Base-by-base conservation (phyloP, 495 filamentous ascomycete species). In the Xylaria acuta region DNA sequence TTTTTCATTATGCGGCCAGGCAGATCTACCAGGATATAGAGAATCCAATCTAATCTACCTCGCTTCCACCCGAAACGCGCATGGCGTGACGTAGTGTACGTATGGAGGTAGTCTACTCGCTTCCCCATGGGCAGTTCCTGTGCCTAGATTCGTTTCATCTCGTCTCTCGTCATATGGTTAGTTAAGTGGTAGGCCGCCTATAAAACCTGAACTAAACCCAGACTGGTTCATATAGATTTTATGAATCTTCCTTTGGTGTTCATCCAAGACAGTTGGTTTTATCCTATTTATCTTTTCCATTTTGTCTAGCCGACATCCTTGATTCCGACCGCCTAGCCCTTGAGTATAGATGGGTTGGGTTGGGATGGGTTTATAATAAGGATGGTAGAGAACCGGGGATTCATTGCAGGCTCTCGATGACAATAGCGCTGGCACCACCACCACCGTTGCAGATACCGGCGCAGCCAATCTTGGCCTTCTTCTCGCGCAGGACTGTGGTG, bases 401-500 rank as follows among this genome's bases (percentile, higher is more conserved):
- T 86, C 79, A 86, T 79, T 85, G 82, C 74, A 90, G 75, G 74
- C 81, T 88, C 86, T 99, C 95, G 75, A 99, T 86, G 64, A 99
- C 92, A 70, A 99, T 83, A 60, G 97, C 95, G 77, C 90, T 93
- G 49, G 96, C 96, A 75, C 96, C 96, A 75, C 96, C 96, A 51
- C 96, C 96, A 70, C 96, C 96, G 84, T 99, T 99, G 89, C 96
- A 99, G 78, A 99, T 99, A 53, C 95, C 96, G 45, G 93, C 94
- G 78, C 89, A 92, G 59, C 96, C 96, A 81, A 98, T 90, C 91
- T 97, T 98, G 66, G 89, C 94, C 79, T 92, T 92, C 86, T 94
- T 93, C 74, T 95, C 92, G 82, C 89, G 92, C 77, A 99, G 81
- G 67, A 98, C 96, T 68, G 94, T 91, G 60, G 96, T 87, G 74